Base-by-base conservation (phyloP, 108 stramenopile species). In the Mediolabrus comicus region DNA sequence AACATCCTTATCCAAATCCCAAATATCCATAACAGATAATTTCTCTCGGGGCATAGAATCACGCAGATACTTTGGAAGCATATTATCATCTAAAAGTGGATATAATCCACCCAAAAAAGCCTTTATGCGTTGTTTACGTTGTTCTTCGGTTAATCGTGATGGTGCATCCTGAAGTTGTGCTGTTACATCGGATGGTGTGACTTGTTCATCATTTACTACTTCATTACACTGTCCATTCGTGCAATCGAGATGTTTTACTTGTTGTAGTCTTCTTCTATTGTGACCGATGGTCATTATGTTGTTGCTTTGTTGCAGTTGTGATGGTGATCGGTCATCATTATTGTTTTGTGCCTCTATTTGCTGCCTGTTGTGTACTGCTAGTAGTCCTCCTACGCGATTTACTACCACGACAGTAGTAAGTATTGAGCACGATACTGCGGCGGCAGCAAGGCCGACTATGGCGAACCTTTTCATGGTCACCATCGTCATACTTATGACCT, bases 31-130 rank as follows among this genome's bases (percentile, higher is more conserved):
- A 17, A 64, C 22, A 24, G 46, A 49, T 22, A 49, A 49, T 22
- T 49, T 49, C 46, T 49, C 46, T 9, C 46, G 14, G 22, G 46
- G 46, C 46, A 49, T 24, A 7, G 62, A 56, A 56, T 72, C 71
- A 34, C 62, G 12, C 41, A 72, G 43, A 24, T 72, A 72, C 14
- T 63, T 13, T 16, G 71, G 71, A 22, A 61, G 19, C 46, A 46
- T 39, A 22, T 72, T 19, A 17, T 52, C 31, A 63, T 72, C 71
- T 0, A 72, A 39, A 38, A 27, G 52, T 19, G 71, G 71, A 62
- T 63, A 64, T 14, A 72, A 31, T 4, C 71, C 71, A 2, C 71
- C 71, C 33, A 72, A 33, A 55, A 56, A 72, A 19, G 62, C 53
- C 16, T 64, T 55, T 17, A 56, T 72, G 5, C 63, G 71, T 12